Percentiles rank a stretch among this genome's conserved stretches.
Evolutionary conservation across 148 eudicot genomes (phyloP).

Genomic region (Gaultheria prostrata): DNA sequence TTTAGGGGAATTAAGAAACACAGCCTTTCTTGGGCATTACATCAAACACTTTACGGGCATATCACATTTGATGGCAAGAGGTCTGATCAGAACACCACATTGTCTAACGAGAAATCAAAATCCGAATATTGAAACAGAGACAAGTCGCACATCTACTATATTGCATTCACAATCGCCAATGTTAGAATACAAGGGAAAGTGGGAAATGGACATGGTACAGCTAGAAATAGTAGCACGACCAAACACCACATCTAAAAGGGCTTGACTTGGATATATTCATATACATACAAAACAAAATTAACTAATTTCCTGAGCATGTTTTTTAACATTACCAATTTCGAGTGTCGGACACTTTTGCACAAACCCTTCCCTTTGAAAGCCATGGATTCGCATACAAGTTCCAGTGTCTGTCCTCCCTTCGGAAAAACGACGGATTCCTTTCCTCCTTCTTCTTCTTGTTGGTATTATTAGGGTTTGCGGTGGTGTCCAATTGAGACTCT

Average conservation of each 20-base stretch:
- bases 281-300: background rate
- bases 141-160: background rate
- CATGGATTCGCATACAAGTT: slow-evolving; percentile 69
- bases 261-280: background rate
- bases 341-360: slow-evolving; percentile 66
- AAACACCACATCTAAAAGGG: background rate
- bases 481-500: slow-evolving; percentile 12
- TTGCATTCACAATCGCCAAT: background rate
- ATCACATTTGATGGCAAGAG: no score
- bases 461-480: background rate
- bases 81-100: background rate
- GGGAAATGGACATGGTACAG: background rate
- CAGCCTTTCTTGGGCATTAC: no score
- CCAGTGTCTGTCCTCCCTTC: slow-evolving; percentile 79
- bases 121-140: background rate
- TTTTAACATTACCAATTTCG: background rate
- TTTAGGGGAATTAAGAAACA: no score
- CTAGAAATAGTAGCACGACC: background rate
- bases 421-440: slow-evolving; percentile 42
- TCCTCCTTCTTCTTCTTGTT: slow-evolving; percentile 10
- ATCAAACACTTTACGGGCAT: no score
- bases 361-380: slow-evolving; percentile 86
- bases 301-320: background rate
- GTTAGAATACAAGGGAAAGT: background rate
- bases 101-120: background rate